Conservation (phyloP, 176 grass and related monocot genomes). For the Cocos nucifera region DNA sequence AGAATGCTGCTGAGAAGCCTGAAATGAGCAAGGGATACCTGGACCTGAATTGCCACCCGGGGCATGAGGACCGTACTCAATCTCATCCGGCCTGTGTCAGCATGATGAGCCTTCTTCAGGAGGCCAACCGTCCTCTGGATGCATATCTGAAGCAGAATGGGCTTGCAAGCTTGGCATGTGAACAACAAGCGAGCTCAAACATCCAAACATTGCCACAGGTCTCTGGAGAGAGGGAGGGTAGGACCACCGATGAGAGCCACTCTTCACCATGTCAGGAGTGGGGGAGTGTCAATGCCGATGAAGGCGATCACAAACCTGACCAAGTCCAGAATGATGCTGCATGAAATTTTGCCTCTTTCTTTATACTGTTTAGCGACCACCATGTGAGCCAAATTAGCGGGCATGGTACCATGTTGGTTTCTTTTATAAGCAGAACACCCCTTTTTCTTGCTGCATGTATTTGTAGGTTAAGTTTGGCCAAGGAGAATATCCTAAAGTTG, state of each 20-base stretch:
- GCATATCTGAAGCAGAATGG: constrained; percentile 92
- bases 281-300: constrained; percentile 28
- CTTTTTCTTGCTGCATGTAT: too few relatives aligned
- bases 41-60: constrained; percentile 80
- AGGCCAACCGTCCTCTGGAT: constrained; percentile 58
- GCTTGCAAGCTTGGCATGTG: constrained; percentile 39
- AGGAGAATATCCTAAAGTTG: too few relatives aligned
- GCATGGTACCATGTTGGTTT: too few relatives aligned
- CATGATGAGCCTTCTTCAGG: constrained; percentile 79
- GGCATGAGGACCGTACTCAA: constrained; percentile 18
- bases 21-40: constrained; percentile 52
- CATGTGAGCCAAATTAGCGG: too few relatives aligned
- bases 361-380: too few relatives aligned
- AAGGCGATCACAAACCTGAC: constrained; percentile 33
- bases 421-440: too few relatives aligned
- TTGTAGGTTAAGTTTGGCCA: too few relatives aligned
- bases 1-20: constrained; percentile 34
- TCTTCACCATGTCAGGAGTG: constrained; percentile 9
- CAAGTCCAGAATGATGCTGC: constrained; percentile 29
- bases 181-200: constrained; percentile 45
- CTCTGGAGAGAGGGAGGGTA: constrained; percentile 50
- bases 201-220: constrained; percentile 12
- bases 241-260: constrained; percentile 41
- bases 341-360: constrained; percentile 1
- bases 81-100: constrained; percentile 23